These are phyloP conservation scores for Beta lomatogona DNA, from an alignment of 179 eudicot species.

Conservation along the genomic window DNA sequence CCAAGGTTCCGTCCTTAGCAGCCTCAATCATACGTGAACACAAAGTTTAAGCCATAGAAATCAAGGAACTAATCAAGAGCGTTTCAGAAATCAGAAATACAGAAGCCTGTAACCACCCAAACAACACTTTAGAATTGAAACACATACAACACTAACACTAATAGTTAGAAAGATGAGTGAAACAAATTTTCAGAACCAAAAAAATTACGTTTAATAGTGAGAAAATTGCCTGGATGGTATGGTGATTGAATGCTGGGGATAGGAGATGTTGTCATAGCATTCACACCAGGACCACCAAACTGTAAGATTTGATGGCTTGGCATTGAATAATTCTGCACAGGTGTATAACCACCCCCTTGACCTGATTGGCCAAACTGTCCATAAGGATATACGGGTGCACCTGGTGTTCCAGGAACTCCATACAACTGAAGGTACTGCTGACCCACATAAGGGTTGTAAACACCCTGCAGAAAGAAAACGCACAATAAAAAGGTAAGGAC, in stretches of 20 bases:
- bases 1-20: background rate
- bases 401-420: slow-evolving; percentile 80
- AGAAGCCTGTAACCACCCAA: background rate
- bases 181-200: slow-evolving; percentile 27
- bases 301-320: slow-evolving; percentile 83
- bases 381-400: slow-evolving; percentile 70
- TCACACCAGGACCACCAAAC: slow-evolving; percentile 62
- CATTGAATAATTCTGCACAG: slow-evolving; percentile 68
- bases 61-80: background rate
- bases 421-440: slow-evolving; percentile 89
- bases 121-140: background rate
- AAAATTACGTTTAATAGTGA: slow-evolving; percentile 38
- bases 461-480: slow-evolving; percentile 49
- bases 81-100: too few species aligned
- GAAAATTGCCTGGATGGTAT: slow-evolving; percentile 63
- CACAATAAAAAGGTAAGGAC: background rate
- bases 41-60: background rate
- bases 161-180: background rate
- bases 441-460: slow-evolving; percentile 71
- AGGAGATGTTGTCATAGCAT: slow-evolving; percentile 57
- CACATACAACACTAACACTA: background rate
- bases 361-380: slow-evolving; percentile 68
- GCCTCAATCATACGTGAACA: background rate
- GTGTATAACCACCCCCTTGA: slow-evolving; percentile 58
- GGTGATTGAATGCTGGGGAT: slow-evolving; percentile 67